phyloP scores from a whole-genome alignment of 805 yeast species.

The Hanseniaspora thailandica region DNA sequence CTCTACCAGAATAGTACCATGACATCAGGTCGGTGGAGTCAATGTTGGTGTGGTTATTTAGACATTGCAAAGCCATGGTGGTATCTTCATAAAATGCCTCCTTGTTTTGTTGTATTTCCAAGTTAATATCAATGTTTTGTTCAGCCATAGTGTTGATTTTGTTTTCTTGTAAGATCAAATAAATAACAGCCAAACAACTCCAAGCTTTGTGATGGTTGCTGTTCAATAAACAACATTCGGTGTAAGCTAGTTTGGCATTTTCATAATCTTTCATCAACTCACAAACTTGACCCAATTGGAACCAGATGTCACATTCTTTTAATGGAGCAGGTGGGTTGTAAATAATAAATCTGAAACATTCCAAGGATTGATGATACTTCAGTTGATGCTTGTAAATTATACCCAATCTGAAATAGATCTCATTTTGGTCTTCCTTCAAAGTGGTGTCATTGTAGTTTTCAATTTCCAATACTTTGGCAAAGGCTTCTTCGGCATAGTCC shows the following conservation, averaged over 20 bases:
- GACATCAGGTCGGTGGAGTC: conserved; percentile 88
- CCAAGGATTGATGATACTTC: conserved; percentile 74
- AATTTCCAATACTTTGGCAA: conserved; percentile 86
- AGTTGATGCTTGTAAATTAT: conserved; percentile 93
- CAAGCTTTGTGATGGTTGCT: conserved; percentile 93
- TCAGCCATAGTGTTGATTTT: neutral
- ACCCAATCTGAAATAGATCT: conserved; percentile 90
- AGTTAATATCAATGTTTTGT: neutral
- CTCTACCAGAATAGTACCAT: conserved; percentile 94
- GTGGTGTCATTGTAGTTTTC: conserved; percentile 43
- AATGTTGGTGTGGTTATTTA: conserved; percentile 77
- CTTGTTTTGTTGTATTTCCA: conserved; percentile 29
- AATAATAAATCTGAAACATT: conserved; percentile 86
- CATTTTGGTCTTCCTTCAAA: conserved; percentile 88
- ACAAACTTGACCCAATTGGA: conserved; percentile 90
- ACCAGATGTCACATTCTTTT: conserved; percentile 96
- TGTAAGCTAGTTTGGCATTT: conserved; percentile 91
- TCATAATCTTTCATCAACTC: conserved; percentile 87
- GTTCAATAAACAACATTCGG: conserved; percentile 75
- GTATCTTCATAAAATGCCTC: conserved; percentile 58
- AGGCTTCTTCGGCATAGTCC: conserved; percentile 97
- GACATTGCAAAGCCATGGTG: conserved; percentile 66
- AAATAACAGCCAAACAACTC: conserved; percentile 90
- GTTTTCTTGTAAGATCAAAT: conserved; percentile 37
- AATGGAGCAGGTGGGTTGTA: conserved; percentile 88